Conservation (phyloP, 1,284 basidiomycete genomes). For the Ustilago sp. region DNA sequence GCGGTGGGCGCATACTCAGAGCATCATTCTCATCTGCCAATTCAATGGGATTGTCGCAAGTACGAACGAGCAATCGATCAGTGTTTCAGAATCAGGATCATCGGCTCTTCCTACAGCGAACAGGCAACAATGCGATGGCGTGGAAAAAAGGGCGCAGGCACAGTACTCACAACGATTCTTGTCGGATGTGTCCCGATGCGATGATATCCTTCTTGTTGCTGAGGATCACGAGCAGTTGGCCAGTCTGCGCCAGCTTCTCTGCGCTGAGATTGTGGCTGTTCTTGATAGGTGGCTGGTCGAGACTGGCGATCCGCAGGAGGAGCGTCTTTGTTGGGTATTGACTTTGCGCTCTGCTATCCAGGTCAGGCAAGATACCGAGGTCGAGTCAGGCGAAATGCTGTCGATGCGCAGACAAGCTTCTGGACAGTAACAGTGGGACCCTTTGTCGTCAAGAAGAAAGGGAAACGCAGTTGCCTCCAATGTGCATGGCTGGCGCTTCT, state of each 20-base stretch:
- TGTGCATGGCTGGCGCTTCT: constrained; percentile 15
- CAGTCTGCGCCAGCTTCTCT: constrained; percentile 3
- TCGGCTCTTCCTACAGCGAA: constrained; percentile 9
- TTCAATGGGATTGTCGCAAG: neutral
- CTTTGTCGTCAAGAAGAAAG: constrained; percentile 14
- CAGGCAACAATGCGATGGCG: neutral
- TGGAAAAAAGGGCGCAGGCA: neutral
- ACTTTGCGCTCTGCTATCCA: constrained; percentile 22
- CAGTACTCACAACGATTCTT: constrained; percentile 12
- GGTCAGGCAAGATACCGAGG: neutral
- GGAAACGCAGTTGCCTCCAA: neutral
- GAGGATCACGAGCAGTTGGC: constrained; percentile 2
- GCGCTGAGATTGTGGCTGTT: constrained; percentile 5
- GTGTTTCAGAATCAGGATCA: constrained; percentile 1
- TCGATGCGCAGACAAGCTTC: constrained; percentile 5
- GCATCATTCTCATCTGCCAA: neutral
- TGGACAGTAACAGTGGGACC: neutral
- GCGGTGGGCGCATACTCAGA: constrained; percentile 26
- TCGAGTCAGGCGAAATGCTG: constrained; percentile 5
- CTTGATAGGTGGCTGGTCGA: neutral
- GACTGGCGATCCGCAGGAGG: constrained; percentile 18
- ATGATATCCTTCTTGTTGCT: neutral
- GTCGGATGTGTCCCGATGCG: constrained; percentile 7
- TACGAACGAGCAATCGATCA: neutral
- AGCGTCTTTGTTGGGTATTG: constrained; percentile 18